Percentiles rank a stretch among this genome's conserved stretches.
Conservation (phyloP, 164 flowering plant species). For the Tetrastigma voinierianum region DNA sequence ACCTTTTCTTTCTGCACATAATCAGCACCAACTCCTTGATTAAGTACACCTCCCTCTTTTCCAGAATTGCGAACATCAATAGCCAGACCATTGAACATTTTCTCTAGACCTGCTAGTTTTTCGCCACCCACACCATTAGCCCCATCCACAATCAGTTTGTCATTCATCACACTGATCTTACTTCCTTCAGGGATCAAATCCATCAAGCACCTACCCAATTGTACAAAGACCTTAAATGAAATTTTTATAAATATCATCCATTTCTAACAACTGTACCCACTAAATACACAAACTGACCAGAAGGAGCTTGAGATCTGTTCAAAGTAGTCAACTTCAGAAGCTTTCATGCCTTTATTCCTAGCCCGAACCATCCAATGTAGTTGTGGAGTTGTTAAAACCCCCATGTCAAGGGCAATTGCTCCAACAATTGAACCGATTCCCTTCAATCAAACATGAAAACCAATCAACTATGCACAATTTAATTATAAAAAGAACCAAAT, state of each 20-base stretch:
- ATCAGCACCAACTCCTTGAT: conserved; percentile 95
- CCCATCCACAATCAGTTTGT: conserved; percentile 74
- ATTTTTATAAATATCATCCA: neutral
- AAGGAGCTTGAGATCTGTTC: conserved; percentile 66
- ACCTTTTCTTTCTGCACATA: conserved; percentile 95
- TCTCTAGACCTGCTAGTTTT: conserved; percentile 55
- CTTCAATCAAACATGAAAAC: conserved; percentile 26
- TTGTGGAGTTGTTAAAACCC: conserved; percentile 90
- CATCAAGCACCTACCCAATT: conserved; percentile 56
- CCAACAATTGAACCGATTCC: conserved; percentile 77
- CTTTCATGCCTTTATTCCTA: conserved; percentile 60
- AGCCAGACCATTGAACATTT: conserved; percentile 36
- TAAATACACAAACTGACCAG: conserved; percentile 41
- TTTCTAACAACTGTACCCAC: neutral
- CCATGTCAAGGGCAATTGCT: conserved; percentile 60
- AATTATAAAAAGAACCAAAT: neutral
- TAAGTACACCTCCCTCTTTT: conserved; percentile 73
- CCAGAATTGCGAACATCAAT: conserved; percentile 78
- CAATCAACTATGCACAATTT: conserved; percentile 3
- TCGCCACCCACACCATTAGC: conserved; percentile 96
- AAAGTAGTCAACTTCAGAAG: conserved; percentile 66
- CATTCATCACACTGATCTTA: conserved; percentile 15
- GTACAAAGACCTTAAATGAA: neutral
- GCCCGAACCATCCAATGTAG: conserved; percentile 95
- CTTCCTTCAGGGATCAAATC: conserved; percentile 56